A percentile compares a stretch with the other conserved stretches of the same genome.
These are phyloP conservation scores for Ambispora gerdemannii DNA, from an alignment of 192 early-diverging fungal species.

Conservation along the genomic window DNA sequence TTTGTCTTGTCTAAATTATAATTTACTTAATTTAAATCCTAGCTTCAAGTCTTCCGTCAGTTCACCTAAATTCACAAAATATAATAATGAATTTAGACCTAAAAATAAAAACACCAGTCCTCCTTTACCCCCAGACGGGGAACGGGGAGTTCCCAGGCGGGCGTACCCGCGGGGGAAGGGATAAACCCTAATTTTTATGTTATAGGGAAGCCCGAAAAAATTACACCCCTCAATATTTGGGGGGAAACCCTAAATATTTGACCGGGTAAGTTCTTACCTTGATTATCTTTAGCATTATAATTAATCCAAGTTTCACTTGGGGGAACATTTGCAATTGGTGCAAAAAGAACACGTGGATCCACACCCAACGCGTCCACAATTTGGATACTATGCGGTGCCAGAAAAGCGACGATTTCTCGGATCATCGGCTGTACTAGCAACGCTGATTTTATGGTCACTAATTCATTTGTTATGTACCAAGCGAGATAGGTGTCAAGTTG, in stretches of 20 bases:
- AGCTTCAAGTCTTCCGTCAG: no score
- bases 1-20: no score
- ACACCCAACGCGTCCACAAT: slow-evolving; percentile 61
- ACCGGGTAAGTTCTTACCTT: slow-evolving; percentile 44
- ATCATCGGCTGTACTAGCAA: slow-evolving; percentile 43
- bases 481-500: slow-evolving; percentile 53
- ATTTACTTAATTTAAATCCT: no score
- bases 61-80: no score
- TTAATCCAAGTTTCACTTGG: slow-evolving; percentile 56
- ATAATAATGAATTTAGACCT: no score
- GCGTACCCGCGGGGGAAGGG: no score
- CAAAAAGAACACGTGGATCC: slow-evolving; percentile 56
- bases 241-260: neutral
- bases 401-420: slow-evolving; percentile 45
- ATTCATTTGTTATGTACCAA: slow-evolving; percentile 51
- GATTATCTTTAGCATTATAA: slow-evolving; percentile 64
- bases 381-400: slow-evolving; percentile 50
- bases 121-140: no score
- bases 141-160: no score
- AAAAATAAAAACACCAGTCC: no score
- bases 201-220: no score
- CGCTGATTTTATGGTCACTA: slow-evolving; percentile 52
- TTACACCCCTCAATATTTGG: no score
- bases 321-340: slow-evolving; percentile 57
- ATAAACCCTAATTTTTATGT: no score